Percentiles rank a stretch among this genome's conserved stretches.
Evolutionary conservation across 1,139 yeast genomes (phyloP).

Genomic region (Suhomyces ambrosiae): DNA sequence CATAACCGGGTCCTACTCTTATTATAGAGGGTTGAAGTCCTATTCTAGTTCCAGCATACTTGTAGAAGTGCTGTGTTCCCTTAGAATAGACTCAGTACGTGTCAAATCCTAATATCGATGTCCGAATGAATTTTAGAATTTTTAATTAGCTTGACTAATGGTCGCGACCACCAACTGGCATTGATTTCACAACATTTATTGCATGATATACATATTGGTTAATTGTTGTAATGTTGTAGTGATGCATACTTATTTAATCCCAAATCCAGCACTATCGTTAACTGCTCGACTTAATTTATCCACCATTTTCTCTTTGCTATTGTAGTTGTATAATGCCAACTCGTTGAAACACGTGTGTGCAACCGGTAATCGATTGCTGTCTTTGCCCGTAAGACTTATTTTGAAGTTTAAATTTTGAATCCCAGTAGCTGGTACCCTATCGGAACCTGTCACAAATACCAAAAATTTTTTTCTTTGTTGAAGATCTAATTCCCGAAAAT

Average conservation of each 20-base stretch:
- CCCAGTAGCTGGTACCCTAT: slow-evolving; percentile 91
- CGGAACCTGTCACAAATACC: slow-evolving; percentile 86
- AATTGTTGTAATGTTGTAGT: too few relatives aligned
- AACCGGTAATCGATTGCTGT: slow-evolving; percentile 62
- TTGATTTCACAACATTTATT: too few relatives aligned
- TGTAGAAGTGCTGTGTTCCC: too few relatives aligned
- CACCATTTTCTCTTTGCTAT: slow-evolving; percentile 50
- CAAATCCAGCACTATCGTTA: slow-evolving; percentile 83
- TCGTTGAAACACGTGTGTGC: slow-evolving; percentile 97
- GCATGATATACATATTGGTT: too few relatives aligned
- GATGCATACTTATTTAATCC: slow-evolving; percentile 52
- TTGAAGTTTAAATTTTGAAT: slow-evolving; percentile 71
- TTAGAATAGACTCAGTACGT: too few relatives aligned
- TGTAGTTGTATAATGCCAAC: slow-evolving; percentile 71
- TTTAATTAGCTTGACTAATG: too few relatives aligned
- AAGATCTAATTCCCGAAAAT: slow-evolving; percentile 49
- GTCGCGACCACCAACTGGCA: too few relatives aligned
- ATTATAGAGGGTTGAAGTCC: too few relatives aligned
- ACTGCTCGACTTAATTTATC: slow-evolving; percentile 67
- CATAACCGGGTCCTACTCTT: too few relatives aligned
- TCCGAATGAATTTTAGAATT: too few relatives aligned
- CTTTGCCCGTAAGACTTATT: slow-evolving; percentile 54
- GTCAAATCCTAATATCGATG: too few relatives aligned
- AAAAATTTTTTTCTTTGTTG: slow-evolving; percentile 62
- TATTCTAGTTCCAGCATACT: too few relatives aligned